Evolutionary conservation across 306 rosid genomes (phyloP), one percentile per base, ranked within the genome.

Genomic region (Quercus rubra): DNA sequence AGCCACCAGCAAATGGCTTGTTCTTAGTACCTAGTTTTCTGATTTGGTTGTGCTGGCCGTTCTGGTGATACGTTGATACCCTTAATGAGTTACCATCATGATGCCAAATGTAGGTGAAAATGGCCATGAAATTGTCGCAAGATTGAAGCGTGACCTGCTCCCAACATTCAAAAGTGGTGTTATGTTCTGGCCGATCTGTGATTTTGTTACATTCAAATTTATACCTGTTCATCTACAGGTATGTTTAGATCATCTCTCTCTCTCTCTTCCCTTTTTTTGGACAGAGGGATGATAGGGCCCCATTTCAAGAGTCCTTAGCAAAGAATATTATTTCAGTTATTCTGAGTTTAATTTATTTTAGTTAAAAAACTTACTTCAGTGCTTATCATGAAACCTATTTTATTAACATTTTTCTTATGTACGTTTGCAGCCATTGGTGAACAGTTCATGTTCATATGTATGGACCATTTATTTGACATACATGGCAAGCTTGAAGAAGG

Each of bases 401-500:
- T 19, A 70, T 80, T 86, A 33, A 82, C 63, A 55, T 51, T 4
- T 55, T 56, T 31, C 68, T 25, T 70, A 59, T 64, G 71, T 70
- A 46, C 57, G 55, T 78, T 74, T 71, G 88, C 93, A 92, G 97
- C 96, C 97, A 43, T 78, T 92, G 90, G 41, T 86, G 83, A 92
- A 87, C 82, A 89, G 94, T 83, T 85, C 90, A 6, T 92, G 83
- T 9, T 59, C 96, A 6, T 92, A 91, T 56, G 14, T 89, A 63
- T 92, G 97, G 97, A 88, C 91, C 59, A 81, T 92, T 71, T 92
- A 89, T 80, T 83, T 92, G 88, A 86, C 97, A 23, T 92, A 89
- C 83, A 89, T 86, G 96, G 97, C 97, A n/a, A 91, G 87, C 86
- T 86, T 87, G 46, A 61, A 73, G 62, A 81, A 27, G 5, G 85